phyloP scores from a whole-genome alignment of 2,329 filamentous ascomycete species.

The Pseudopyrenochaeta lycopersici region DNA sequence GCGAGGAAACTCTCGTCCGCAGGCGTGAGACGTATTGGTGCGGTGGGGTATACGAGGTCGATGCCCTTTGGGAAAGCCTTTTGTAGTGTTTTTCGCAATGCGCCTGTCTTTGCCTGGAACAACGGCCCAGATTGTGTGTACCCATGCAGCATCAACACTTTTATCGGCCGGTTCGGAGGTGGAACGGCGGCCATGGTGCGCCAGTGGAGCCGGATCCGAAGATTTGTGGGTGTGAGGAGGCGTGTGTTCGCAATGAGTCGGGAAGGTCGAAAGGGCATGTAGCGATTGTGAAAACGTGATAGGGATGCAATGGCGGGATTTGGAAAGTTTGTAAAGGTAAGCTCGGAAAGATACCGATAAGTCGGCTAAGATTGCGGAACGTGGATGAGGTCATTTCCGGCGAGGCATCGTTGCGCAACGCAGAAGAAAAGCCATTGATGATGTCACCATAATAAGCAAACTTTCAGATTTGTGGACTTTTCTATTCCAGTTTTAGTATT shows the following conservation, averaged over 20 bases:
- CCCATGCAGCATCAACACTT: conserved; percentile 66
- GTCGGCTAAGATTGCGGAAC: conserved; percentile 10
- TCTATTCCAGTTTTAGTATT: too few relatives aligned
- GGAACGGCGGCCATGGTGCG: conserved; percentile 43
- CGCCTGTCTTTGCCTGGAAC: conserved; percentile 89
- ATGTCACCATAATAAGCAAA: too few relatives aligned
- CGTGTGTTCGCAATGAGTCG: conserved; percentile 11
- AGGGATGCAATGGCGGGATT: conserved; percentile 3
- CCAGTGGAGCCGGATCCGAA: conserved; percentile 24
- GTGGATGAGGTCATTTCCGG: conserved; percentile 1
- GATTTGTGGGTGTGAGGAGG: conserved; percentile 23
- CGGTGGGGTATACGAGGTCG: conserved; percentile 59
- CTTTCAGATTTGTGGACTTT: too few relatives aligned
- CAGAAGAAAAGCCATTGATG: background rate
- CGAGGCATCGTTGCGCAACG: background rate
- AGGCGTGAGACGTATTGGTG: conserved; percentile 52
- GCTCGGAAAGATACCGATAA: conserved; percentile 12
- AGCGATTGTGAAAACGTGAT: conserved; percentile 7
- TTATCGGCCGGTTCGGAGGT: conserved; percentile 48
- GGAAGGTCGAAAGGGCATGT: conserved; percentile 9
- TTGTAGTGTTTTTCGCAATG: conserved; percentile 79
- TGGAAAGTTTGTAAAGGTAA: background rate
- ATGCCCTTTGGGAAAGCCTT: conserved; percentile 72
- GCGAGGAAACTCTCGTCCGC: conserved; percentile 64
- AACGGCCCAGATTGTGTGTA: conserved; percentile 89